Base-by-base conservation (phyloP, 2,329 filamentous ascomycete species). In the Aureobasidium sp. region DNA sequence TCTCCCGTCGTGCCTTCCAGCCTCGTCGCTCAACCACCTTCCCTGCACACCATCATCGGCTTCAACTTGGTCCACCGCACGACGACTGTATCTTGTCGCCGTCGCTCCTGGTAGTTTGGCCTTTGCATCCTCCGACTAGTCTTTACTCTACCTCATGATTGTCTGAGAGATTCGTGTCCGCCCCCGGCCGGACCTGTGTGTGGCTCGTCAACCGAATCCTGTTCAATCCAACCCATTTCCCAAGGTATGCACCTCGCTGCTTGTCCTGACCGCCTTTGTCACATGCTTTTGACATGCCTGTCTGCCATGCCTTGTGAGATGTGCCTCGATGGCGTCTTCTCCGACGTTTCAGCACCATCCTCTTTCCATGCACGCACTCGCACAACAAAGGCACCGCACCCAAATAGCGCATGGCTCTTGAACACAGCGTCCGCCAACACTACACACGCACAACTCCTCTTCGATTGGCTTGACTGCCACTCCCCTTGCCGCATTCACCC, bases 161-260 rank as follows among this genome's bases (percentile, higher is more conserved):
- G 57, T 37, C 57, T 60, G 57, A 60, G 45, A 36, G 22, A 15
- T 60, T 36, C 22, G 44, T 60, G 57, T 60, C 57, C 57, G 57
- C 57, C 45, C 53, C 57, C 57, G 57, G 57, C 57, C 57, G 57
- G 57, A 60, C 57, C 55, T 59, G 55, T 59, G 55, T 58, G 55
- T 59, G 55, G 55, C 55, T 59, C 55, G 42, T 48, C 55, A 59
- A 59, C 42, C 41, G 44, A 59, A n/a, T 55, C 25, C 36, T 42
- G 42, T 42, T 37, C 51, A 41, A 55, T 55, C 25, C 51, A 20
- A 39, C 55, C 39, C 55, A 37, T 48, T 59, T 42, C 55, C n/a
- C 44, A 47, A 60, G 57, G 57, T 60, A 51, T 42, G 36, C 57
- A 49, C 34, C 25, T 51, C 57, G 45, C 45, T 60, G 22, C 45